Conservation (phyloP, 2,329 filamentous ascomycete species). For the Clarireedia sp. region DNA sequence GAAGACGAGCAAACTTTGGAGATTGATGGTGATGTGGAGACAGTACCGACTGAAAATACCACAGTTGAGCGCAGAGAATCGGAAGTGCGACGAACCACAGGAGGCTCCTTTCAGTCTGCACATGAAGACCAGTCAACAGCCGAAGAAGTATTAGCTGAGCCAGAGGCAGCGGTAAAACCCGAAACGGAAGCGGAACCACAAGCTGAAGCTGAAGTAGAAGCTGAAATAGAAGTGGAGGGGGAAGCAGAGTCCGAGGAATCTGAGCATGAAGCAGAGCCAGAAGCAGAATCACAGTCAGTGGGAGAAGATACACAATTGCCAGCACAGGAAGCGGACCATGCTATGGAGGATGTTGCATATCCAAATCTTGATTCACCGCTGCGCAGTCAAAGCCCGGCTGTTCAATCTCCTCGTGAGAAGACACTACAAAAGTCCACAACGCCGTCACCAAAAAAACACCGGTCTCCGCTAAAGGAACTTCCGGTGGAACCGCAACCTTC, state of each 20-base stretch:
- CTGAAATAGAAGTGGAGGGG: not conserved
- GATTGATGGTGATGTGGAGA: not conserved
- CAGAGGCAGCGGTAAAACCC: too few species aligned
- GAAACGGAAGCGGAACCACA: not conserved
- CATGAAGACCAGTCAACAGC: constrained; percentile 37
- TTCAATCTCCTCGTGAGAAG: constrained; percentile 18
- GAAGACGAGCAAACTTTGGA: not conserved
- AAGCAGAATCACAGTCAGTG: not conserved
- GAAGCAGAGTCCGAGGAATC: constrained; percentile 27
- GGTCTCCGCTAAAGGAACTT: constrained; percentile 9
- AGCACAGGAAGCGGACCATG: constrained; percentile 8
- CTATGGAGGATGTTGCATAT: constrained; percentile 9
- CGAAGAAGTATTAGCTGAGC: not conserved
- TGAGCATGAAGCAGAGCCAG: not conserved
- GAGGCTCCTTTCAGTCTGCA: constrained; percentile 35
- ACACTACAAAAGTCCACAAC: constrained; percentile 14
- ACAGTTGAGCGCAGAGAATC: constrained; percentile 16
- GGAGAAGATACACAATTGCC: not conserved
- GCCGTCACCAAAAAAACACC: constrained; percentile 10
- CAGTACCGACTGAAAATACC: constrained; percentile 11
- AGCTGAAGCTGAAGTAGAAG: constrained; percentile 1
- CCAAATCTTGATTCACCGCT: constrained; percentile 23
- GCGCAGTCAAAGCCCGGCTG: constrained; percentile 11
- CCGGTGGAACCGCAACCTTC: not conserved
- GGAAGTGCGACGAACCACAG: constrained; percentile 21